These are phyloP conservation scores for Diaporthe citrichinensis DNA, from an alignment of 2,329 filamentous ascomycete species.

Conservation along the genomic window DNA sequence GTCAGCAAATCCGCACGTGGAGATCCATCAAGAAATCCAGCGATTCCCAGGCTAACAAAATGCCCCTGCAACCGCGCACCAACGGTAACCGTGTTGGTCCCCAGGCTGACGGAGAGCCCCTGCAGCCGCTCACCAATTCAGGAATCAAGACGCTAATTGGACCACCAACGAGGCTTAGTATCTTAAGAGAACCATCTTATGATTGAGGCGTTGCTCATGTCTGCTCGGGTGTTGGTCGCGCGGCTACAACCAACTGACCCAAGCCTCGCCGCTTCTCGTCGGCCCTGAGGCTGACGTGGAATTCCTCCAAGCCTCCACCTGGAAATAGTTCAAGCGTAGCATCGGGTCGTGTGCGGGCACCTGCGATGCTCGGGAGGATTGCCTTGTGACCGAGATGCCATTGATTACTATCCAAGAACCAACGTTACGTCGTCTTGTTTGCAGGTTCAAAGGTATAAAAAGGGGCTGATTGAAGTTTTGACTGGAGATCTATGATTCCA, in stretches of 20 bases:
- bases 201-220: background rate
- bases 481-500: background rate
- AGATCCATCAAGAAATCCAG: background rate
- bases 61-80: background rate
- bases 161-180: background rate
- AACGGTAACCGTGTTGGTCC: background rate
- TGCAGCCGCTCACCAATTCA: background rate
- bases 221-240: too few relatives aligned
- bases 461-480: background rate
- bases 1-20: constrained; percentile 8
- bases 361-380: background rate
- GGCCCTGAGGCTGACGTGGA: background rate
- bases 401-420: background rate
- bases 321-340: background rate
- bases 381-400: background rate
- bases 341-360: background rate
- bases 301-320: background rate
- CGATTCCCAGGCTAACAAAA: background rate
- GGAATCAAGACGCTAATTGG: background rate
- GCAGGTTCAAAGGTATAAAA: background rate
- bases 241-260: background rate
- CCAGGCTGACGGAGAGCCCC: background rate
- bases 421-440: background rate
- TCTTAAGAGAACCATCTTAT: too few relatives aligned
- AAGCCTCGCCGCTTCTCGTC: background rate